Percentiles rank a stretch among this genome's conserved stretches.
phyloP scores from a whole-genome alignment of 1,284 basidiomycete genomes.

The Irpex rosettiformis region DNA sequence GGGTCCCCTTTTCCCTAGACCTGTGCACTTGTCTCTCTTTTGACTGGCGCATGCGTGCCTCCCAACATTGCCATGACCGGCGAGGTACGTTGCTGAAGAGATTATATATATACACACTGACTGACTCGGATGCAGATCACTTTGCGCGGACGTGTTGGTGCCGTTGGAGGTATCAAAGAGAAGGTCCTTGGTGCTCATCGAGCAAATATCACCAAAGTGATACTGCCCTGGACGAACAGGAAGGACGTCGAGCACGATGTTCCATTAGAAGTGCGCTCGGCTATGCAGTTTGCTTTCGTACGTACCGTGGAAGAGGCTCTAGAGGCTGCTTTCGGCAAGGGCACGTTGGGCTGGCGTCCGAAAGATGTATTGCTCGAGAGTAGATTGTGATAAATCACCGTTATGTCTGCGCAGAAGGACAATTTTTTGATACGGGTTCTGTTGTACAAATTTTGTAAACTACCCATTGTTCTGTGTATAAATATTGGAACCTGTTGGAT shows the following conservation, averaged over 20 bases:
- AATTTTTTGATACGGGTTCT: no score
- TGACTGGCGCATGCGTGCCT: conserved; percentile 72
- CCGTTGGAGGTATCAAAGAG: conserved; percentile 83
- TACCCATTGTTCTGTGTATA: no score
- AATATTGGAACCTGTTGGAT: no score
- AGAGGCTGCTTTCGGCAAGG: conserved; percentile 75
- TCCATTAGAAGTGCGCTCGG: conserved; percentile 62
- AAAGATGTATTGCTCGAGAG: conserved; percentile 48
- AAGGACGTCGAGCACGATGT: conserved; percentile 87
- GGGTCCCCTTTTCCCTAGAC: conserved; percentile 41
- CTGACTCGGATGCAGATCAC: conserved; percentile 50
- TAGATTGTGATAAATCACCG: conserved; percentile 37
- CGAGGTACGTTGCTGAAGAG: conserved; percentile 44
- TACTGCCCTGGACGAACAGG: conserved; percentile 79
- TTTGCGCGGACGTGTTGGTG: conserved; percentile 71
- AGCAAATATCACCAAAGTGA: conserved; percentile 76
- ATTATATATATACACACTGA: background rate
- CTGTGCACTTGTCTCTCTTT: conserved; percentile 80
- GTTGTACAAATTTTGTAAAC: no score
- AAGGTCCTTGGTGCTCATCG: conserved; percentile 84
- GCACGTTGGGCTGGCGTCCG: conserved; percentile 55
- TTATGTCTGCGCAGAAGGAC: background rate
- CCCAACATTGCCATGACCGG: conserved; percentile 80
- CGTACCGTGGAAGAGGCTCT: conserved; percentile 76
- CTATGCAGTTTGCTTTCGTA: conserved; percentile 80